Percentiles rank a stretch among this genome's conserved stretches.
Evolutionary conservation across 768 basidiomycete genomes (phyloP).

Genomic region (Leucosporidium scottii): DNA sequence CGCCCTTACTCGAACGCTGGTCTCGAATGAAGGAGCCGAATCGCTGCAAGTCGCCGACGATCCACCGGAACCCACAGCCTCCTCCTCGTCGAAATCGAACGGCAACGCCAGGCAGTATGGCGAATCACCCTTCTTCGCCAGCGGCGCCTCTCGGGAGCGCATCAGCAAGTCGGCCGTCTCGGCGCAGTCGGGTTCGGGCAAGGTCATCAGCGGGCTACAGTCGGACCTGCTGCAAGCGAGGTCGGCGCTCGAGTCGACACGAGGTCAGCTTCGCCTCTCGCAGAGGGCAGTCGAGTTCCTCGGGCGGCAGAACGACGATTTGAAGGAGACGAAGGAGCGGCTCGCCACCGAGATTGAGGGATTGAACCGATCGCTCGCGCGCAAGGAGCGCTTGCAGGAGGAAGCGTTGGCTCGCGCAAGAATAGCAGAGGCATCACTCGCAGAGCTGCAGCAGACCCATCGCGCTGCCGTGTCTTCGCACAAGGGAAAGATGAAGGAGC

Average conservation of each 20-base stretch:
- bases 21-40: constrained; percentile 14
- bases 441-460: constrained; percentile 60
- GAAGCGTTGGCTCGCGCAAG: constrained; percentile 81
- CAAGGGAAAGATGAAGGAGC: constrained; percentile 70
- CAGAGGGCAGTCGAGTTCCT: constrained; percentile 65
- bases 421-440: constrained; percentile 72
- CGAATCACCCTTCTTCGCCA: constrained; percentile 32
- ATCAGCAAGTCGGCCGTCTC: constrained; percentile 10
- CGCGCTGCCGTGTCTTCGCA: constrained; percentile 64
- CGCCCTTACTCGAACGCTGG: constrained; percentile 19
- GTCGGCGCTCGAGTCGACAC: constrained; percentile 78
- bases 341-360: constrained; percentile 78
- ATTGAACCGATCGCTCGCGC: constrained; percentile 74
- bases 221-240: constrained; percentile 70
- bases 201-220: constrained; percentile 80
- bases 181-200: constrained; percentile 54
- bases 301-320: constrained; percentile 57
- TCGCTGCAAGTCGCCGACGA: neutral
- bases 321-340: constrained; percentile 79
- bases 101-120: neutral
- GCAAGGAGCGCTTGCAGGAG: constrained; percentile 78
- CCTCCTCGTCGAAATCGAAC: neutral
- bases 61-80: neutral
- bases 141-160: constrained; percentile 15
- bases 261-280: constrained; percentile 67